A percentile compares a stretch with the other conserved stretches of the same genome.
These are phyloP conservation scores for Neocallimastix lanati DNA, from an alignment of 192 early-diverging fungal genomes.

Conservation along the genomic window DNA sequence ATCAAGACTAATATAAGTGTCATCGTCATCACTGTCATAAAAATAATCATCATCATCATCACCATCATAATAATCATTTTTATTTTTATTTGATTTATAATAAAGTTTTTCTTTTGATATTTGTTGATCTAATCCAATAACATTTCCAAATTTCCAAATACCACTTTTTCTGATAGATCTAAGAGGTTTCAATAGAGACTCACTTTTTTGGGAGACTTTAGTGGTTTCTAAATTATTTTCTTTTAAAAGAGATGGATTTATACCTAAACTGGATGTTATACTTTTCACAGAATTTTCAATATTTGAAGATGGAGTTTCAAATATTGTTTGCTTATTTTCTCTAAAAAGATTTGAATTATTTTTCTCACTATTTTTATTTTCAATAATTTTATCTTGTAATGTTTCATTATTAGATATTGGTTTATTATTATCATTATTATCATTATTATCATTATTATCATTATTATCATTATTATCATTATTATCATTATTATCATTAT, in stretches of 20 bases:
- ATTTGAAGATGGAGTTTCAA: neutral
- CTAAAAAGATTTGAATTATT: no score
- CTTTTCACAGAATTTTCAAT: neutral
- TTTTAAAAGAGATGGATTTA: no score
- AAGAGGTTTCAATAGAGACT: neutral
- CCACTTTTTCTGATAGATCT: neutral
- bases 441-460: no score
- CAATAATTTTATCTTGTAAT: no score
- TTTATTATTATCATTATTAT: no score
- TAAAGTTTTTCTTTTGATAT: neutral
- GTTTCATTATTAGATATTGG: no score
- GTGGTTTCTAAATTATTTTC: neutral
- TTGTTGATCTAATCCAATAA: neutral
- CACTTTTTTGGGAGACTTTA: neutral
- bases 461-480: no score
- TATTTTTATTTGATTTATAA: neutral
- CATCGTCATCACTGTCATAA: neutral
- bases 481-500: no score
- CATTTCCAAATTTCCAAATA: neutral
- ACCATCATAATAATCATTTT: no score
- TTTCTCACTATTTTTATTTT: no score
- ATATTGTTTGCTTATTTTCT: neutral
- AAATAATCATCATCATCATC: neutral
- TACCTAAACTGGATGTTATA: no score
- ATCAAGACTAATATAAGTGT: no score